These are phyloP conservation scores for Jasminum sambac DNA, from an alignment of 257 asterid species.

Conservation along the genomic window DNA sequence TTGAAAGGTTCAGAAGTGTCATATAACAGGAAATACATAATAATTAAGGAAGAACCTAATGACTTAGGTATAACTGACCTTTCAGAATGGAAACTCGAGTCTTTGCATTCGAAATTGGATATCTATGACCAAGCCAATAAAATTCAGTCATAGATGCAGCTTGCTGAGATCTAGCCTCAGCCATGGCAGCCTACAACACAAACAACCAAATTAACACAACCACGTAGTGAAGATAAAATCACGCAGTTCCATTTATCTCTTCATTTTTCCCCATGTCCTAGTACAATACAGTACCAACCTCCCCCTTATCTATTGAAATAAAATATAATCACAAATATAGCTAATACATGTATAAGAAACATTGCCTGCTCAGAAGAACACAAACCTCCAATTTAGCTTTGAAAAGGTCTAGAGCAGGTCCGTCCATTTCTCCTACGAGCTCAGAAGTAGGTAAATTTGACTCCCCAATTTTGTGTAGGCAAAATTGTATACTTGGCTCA, in stretches of 20 bases:
- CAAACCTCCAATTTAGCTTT: slow-evolving; percentile 93
- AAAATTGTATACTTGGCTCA: slow-evolving; percentile 85
- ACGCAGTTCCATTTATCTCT: not conserved
- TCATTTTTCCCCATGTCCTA: not conserved
- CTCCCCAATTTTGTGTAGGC: slow-evolving; percentile 89
- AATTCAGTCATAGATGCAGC: slow-evolving; percentile 98
- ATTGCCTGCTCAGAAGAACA: slow-evolving; percentile 16
- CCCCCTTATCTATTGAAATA: slow-evolving; percentile 14
- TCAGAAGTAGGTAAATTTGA: slow-evolving; percentile 85
- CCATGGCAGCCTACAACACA: slow-evolving; percentile 81
- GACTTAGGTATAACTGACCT: slow-evolving; percentile 46
- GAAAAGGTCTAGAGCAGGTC: slow-evolving; percentile 92
- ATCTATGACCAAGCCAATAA: slow-evolving; percentile 82
- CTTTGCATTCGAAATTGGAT: slow-evolving; percentile 93
- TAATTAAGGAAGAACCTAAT: slow-evolving; percentile 3
- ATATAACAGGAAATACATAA: slow-evolving; percentile 10
- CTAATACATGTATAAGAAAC: slow-evolving; percentile 8
- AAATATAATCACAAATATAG: not conserved
- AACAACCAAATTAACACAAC: slow-evolving; percentile 24
- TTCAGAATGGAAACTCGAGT: slow-evolving; percentile 87
- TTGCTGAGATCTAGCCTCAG: slow-evolving; percentile 98
- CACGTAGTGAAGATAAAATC: slow-evolving; percentile 17
- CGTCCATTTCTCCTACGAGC: slow-evolving; percentile 92
- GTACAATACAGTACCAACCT: not conserved
- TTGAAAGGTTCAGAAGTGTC: not conserved